Evolutionary conservation across 2,329 filamentous ascomycete genomes (phyloP).

Genomic region (Bipolaris zeicola): DNA sequence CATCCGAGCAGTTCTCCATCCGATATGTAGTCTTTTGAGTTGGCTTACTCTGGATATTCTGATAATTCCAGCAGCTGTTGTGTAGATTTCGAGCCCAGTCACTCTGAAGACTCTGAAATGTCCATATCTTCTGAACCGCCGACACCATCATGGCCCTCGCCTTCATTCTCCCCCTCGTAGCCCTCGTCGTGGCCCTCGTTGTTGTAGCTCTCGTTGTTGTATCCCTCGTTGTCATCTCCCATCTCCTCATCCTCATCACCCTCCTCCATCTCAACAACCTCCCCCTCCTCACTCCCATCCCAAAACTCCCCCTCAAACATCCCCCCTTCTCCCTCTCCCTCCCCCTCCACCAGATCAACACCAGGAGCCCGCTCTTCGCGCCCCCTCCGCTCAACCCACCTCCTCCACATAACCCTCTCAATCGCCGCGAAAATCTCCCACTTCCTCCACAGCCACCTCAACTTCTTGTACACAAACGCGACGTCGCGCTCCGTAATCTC

Average conservation of each 20-base stretch:
- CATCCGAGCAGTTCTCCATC: background rate
- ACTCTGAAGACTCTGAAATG: background rate
- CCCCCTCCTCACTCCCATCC: constrained; percentile 1
- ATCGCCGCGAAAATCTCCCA: too few species aligned
- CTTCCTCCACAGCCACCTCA: too few species aligned
- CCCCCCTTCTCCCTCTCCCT: constrained; percentile 5
- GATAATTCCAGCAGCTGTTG: background rate
- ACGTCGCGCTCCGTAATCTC: constrained; percentile 18
- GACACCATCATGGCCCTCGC: too few species aligned
- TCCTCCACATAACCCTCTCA: too few species aligned
- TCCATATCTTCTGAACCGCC: background rate
- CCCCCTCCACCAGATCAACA: constrained; percentile 5
- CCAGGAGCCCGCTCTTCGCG: background rate
- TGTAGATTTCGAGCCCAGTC: background rate
- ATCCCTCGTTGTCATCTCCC: background rate
- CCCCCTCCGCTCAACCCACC: too few species aligned
- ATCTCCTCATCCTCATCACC: background rate
- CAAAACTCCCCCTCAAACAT: constrained; percentile 10
- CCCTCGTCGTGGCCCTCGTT: too few species aligned
- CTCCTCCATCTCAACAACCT: background rate
- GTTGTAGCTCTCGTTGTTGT: background rate
- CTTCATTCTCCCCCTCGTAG: too few species aligned
- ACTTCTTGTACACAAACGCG: background rate
- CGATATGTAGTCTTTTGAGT: too few species aligned
- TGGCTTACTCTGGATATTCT: background rate